Evolutionary conservation across 495 filamentous ascomycete genomes (phyloP), one percentile per base, ranked within the genome.

Genomic region (Podospora pseudoanserina): DNA sequence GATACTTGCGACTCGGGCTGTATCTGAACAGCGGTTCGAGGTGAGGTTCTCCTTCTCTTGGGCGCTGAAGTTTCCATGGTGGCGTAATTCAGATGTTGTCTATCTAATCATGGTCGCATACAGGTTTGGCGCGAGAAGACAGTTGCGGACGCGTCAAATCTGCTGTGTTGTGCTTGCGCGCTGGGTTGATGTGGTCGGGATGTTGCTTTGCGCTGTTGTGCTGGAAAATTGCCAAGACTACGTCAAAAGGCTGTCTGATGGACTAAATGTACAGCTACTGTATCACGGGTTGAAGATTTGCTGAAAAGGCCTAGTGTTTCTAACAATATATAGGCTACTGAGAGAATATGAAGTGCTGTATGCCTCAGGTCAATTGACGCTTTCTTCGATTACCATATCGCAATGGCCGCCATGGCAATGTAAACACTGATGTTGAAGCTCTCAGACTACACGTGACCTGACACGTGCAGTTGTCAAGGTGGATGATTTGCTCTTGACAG

Each of bases 41-140:
- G 84, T 66, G 85, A 87, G 39, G 82, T 89, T 75, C 85, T 88
- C 67, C 87, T 87, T 71, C 87, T 80, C 75, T 91, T 89, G n/a
- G 86, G 79, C 63, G 87, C 84, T 49, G 86, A 86, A 28, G 75
- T 76, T 60, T 84, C 79, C 86, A 88, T 89, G 55, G 73, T 70
- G 69, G 66, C 44, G 69, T 49, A 68, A 64, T 61, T 57, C 53
- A 39, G 1, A 5, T 70, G n/a, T 11, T 23, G 9, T 16, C 23
- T 69, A 70, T 19, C 64, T 28, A 0, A 1, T 68, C 70, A 73
- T 76, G 11, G 30, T 76, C 53, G 63, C 60, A 7, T n/a, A 3
- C 11, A 20, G 13, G 2, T 67, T 26, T 32, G 55, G 23, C 54
- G 68, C 34, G 59, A 63, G 20, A 66, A 70, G 0, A 16, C 7